Evolutionary conservation across 2,329 filamentous ascomycete genomes (phyloP).

Genomic region (Monilinia laxa): DNA sequence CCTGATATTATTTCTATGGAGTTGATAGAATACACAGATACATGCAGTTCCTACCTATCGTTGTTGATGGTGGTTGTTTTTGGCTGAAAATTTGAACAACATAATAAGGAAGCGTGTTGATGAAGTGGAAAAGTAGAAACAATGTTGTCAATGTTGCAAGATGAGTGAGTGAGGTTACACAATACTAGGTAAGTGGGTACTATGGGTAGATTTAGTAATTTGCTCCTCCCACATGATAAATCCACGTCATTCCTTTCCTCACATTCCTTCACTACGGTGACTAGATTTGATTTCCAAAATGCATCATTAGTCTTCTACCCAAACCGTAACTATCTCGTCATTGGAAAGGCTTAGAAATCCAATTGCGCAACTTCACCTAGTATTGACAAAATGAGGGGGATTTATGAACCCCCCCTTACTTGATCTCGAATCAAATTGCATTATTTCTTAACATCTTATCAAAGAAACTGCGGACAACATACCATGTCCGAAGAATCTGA

Average conservation of each 20-base stretch:
- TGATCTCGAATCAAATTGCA: slow-evolving; percentile 18
- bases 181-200: too few species aligned
- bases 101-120: too few species aligned
- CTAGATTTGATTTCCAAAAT: not conserved
- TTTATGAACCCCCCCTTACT: slow-evolving; percentile 1
- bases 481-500: slow-evolving; percentile 23
- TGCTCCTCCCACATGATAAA: too few species aligned
- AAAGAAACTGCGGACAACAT: slow-evolving; percentile 9
- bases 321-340: slow-evolving; percentile 10
- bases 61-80: slow-evolving; percentile 10
- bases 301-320: not conserved
- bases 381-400: slow-evolving; percentile 22
- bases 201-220: too few species aligned
- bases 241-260: too few species aligned
- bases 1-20: slow-evolving; percentile 3
- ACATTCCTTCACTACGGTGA: slow-evolving; percentile 1
- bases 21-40: slow-evolving; percentile 13
- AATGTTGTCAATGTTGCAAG: not conserved
- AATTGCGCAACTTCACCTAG: slow-evolving; percentile 10
- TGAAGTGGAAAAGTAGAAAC: not conserved
- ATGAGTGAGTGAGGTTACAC: too few species aligned
- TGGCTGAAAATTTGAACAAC: not conserved
- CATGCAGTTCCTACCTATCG: not conserved
- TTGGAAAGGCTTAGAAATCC: slow-evolving; percentile 23
- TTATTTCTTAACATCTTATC: slow-evolving; percentile 2